phyloP scores from a whole-genome alignment of 163 green algal species.

The Volvox carteri region DNA sequence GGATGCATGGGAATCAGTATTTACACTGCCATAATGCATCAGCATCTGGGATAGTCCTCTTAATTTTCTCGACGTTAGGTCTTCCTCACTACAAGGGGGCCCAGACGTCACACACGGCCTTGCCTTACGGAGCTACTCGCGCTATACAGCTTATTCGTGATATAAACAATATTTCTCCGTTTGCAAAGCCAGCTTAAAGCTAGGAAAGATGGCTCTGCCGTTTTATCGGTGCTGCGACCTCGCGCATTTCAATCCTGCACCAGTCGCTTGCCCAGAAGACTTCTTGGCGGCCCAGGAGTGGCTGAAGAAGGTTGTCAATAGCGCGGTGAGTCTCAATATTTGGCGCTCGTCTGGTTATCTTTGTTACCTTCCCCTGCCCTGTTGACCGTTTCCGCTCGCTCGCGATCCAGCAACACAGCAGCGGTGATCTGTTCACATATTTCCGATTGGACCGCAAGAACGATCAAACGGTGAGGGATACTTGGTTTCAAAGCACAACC shows the following conservation, averaged over 20 bases:
- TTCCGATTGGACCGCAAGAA: constrained; percentile 8
- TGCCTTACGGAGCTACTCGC: too few relatives aligned
- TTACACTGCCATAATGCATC: too few relatives aligned
- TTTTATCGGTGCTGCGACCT: constrained; percentile 8
- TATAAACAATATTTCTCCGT: too few relatives aligned
- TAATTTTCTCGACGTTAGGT: too few relatives aligned
- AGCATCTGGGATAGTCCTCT: too few relatives aligned
- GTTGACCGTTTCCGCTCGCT: background rate
- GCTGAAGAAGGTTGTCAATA: background rate
- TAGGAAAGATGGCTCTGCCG: background rate
- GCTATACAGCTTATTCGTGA: too few relatives aligned
- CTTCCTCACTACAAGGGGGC: too few relatives aligned
- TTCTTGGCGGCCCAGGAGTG: background rate
- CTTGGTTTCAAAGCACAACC: background rate
- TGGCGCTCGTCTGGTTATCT: background rate
- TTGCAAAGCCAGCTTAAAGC: too few relatives aligned
- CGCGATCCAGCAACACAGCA: background rate
- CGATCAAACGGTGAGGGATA: constrained; percentile 34
- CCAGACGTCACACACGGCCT: too few relatives aligned
- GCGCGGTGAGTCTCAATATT: constrained; percentile 4
- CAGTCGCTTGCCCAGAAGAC: background rate
- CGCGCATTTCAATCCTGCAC: background rate
- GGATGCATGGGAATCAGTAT: too few relatives aligned
- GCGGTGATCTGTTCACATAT: constrained; percentile 23
- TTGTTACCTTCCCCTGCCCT: background rate